phyloP scores from a whole-genome alignment of 352 stramenopile species.

The Phytophthora uliginosa region DNA sequence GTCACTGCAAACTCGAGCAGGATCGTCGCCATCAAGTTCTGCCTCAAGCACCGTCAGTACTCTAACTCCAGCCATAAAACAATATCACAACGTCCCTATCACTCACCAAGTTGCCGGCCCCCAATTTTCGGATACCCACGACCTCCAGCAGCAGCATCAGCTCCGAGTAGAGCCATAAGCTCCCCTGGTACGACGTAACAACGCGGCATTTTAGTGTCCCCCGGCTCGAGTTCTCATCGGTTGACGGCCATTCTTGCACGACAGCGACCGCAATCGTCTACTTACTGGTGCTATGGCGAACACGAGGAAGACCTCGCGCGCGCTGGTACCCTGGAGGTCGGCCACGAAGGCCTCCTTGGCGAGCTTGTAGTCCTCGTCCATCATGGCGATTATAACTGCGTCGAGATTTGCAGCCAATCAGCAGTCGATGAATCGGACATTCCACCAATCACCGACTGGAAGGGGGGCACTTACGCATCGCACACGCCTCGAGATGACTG shows the following conservation, averaged over 20 bases:
- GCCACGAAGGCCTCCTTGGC: slow-evolving; percentile 88
- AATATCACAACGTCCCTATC: neutral
- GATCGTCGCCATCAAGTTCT: slow-evolving; percentile 68
- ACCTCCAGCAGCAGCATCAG: slow-evolving; percentile 81
- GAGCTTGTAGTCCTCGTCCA: slow-evolving; percentile 86
- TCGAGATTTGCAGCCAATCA: slow-evolving; percentile 45
- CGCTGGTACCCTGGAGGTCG: slow-evolving; percentile 73
- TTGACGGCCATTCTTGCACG: neutral
- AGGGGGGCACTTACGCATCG: slow-evolving; percentile 33
- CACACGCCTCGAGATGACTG: slow-evolving; percentile 58
- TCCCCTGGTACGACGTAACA: slow-evolving; percentile 56
- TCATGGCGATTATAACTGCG: slow-evolving; percentile 18
- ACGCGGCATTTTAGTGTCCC: slow-evolving; percentile 28
- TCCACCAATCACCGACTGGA: slow-evolving; percentile 42
- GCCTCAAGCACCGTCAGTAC: slow-evolving; percentile 1
- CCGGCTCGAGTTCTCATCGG: slow-evolving; percentile 8
- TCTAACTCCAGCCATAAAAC: neutral
- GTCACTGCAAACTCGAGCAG: slow-evolving; percentile 78
- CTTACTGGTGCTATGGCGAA: slow-evolving; percentile 82
- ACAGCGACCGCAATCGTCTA: slow-evolving; percentile 4
- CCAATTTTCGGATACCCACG: slow-evolving; percentile 64
- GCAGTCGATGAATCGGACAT: neutral
- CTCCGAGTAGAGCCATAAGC: slow-evolving; percentile 88
- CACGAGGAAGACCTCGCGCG: slow-evolving; percentile 76
- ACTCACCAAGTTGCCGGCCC: slow-evolving; percentile 60